Base-by-base conservation (phyloP, 2,329 filamentous ascomycete genomes). In the Lithohypha guttulata region DNA sequence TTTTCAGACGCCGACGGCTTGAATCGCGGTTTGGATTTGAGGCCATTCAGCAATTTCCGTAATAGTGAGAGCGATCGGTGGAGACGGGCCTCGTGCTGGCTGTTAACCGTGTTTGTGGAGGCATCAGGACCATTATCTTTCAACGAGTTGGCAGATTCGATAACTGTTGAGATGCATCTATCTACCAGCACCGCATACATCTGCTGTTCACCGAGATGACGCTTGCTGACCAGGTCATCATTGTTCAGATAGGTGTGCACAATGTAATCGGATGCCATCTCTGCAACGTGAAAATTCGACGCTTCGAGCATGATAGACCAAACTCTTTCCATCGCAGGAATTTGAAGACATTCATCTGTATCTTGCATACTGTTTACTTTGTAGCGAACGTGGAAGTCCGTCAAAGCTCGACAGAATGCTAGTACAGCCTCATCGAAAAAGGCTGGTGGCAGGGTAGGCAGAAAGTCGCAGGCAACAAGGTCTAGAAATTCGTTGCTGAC, bases 241-340 rank as follows among this genome's bases (percentile, higher is more conserved):
- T 66, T 60, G 41, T 76, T 68, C 22, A 91, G 66, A 53, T 91
- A 93, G 9, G 85, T 68, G 17, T 79, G 71, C 17, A 86, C 84
- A 3, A 93, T 73, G 15, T 77, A 76, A 35, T 68, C 69, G 20
- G 81, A 85, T 1, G 84, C 81, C 37, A 69, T 62, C 14, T 71
- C 69, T 48, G 84, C 83, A 33, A 93, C 77, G 0, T 69, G 72
- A 25, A 71, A 64, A 25, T 73, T 65, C 4, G 77, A 75, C 2
- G 82, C 77, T 11, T 73, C 78, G 38, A 93, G 63, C 22, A 89
- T 76, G 51, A 94, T 75, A 17, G 77, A 75, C 87, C 87, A 94
- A n/a, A 94, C 64, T 42, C 86, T 72, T 50, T 91, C 81, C 46
- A 67, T 65, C 5, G 68, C 67, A 3, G 67, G 64, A 34, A 67